Evolutionary conservation across 352 stramenopile species (phyloP).

Genomic region (Phytophthora rubi): DNA sequence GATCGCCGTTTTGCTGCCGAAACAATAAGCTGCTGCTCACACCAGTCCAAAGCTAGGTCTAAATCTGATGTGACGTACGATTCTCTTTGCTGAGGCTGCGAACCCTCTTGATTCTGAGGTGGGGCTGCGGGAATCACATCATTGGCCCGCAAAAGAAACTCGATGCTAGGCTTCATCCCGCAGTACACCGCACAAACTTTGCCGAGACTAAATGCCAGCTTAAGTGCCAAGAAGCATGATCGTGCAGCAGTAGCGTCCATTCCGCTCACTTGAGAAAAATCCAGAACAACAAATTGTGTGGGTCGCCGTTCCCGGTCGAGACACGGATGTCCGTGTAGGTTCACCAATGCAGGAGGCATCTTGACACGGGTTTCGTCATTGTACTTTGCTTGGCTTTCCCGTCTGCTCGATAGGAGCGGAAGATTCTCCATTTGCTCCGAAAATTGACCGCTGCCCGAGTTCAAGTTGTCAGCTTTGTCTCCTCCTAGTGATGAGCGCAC

Average conservation of each 20-base stretch:
- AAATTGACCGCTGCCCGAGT: background rate
- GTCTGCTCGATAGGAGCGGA: slow-evolving; percentile 22
- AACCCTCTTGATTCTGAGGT: slow-evolving; percentile 8
- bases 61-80: slow-evolving; percentile 55
- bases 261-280: slow-evolving; percentile 80
- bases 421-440: slow-evolving; percentile 9
- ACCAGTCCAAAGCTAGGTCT: slow-evolving; percentile 68
- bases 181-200: slow-evolving; percentile 67
- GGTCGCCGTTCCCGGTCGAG: slow-evolving; percentile 34
- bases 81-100: slow-evolving; percentile 9
- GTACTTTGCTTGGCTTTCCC: slow-evolving; percentile 12
- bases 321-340: slow-evolving; percentile 50
- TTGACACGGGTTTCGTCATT: slow-evolving; percentile 16
- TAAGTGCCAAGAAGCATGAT: slow-evolving; percentile 74
- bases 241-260: slow-evolving; percentile 80
- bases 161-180: slow-evolving; percentile 59
- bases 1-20: slow-evolving; percentile 45
- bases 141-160: slow-evolving; percentile 65
- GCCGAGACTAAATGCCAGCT: slow-evolving; percentile 61
- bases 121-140: slow-evolving; percentile 41
- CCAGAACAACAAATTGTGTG: slow-evolving; percentile 78
- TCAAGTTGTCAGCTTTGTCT: background rate
- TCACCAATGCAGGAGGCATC: slow-evolving; percentile 38
- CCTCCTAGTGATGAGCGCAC: slow-evolving; percentile 26
- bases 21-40: slow-evolving; percentile 67